These are phyloP conservation scores for Kondoa malvinella DNA, from an alignment of 768 basidiomycete species.

Conservation along the genomic window DNA sequence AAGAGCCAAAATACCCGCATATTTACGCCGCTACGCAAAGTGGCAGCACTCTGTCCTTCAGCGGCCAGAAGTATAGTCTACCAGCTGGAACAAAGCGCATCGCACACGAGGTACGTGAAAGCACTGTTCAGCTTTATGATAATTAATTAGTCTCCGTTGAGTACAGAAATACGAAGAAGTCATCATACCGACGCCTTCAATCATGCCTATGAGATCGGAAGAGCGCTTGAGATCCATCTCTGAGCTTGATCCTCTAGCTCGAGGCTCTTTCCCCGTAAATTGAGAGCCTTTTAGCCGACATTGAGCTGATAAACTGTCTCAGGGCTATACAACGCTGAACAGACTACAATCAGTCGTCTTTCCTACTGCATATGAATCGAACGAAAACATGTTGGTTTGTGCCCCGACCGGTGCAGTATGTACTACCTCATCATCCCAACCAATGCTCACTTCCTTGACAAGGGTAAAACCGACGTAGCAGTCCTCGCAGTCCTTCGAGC, in stretches of 20 bases:
- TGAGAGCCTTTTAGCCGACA: background rate
- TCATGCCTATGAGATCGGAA: constrained; percentile 50
- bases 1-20: constrained; percentile 49
- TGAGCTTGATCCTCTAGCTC: constrained; percentile 58
- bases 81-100: constrained; percentile 64
- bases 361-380: constrained; percentile 78
- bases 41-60: constrained; percentile 53
- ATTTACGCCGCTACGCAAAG: constrained; percentile 62
- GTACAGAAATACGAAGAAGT: constrained; percentile 73
- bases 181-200: constrained; percentile 62
- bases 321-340: constrained; percentile 79
- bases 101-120: constrained; percentile 44
- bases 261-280: constrained; percentile 67
- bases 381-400: constrained; percentile 89
- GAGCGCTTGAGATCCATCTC: constrained; percentile 56
- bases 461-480: constrained; percentile 97
- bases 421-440: background rate
- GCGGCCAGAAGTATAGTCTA: constrained; percentile 58
- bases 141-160: constrained; percentile 9
- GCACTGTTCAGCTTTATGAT: background rate
- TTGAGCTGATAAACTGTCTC: constrained; percentile 9
- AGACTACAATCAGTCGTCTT: constrained; percentile 90
- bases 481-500: constrained; percentile 84
- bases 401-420: constrained; percentile 76
- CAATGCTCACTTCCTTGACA: constrained; percentile 33